Base-by-base conservation (phyloP, 2,329 filamentous ascomycete genomes). In the Chalaropsis ovoidea region DNA sequence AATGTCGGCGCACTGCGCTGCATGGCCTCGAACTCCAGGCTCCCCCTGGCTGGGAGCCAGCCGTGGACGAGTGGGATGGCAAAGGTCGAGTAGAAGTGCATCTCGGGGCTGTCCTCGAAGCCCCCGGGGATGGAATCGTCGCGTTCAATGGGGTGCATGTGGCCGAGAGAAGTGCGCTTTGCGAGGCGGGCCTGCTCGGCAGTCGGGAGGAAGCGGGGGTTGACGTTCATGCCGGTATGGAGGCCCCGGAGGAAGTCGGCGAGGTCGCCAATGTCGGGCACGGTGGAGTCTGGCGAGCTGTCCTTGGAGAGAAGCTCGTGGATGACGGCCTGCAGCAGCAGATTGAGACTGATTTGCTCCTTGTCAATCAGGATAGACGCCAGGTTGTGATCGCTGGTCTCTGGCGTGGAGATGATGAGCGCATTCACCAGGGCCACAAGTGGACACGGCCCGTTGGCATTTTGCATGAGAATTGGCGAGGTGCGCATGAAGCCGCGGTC, bases 171-270 rank as follows among this genome's bases (percentile, higher is more conserved):
- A 2, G 77, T 83, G 62, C 76, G 79, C 72, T 79, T 80, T 58
- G 80, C 79, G 1, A 79, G 78, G 65, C 71, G 75, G 39, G 77
- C 72, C 22, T 78, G 74, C 15, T 81, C 77, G 7, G 76, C 72
- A 0, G 78, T 80, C 1, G 89, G 81, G 7, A 95, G 81, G 69
- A 96, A 94, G 22, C 88, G 85, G 1, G 94, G 94, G 69, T 99
- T 99, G 66, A 97, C 93, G 71, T 97, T 99, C 89, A 99, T 96
- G 45, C 94, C 94, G 0, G 92, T 97, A 70, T 96, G 90, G 1
- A 99, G 78, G 56, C 90, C 89, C 66, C 94, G 84, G 1, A 99
- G 78, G 72, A 99, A 99, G 6, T 82, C 81, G 73, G 96, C 95
- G 1, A 99, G 79, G 67, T 96, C 92, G 43, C 86, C 83, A 10